Conservation (phyloP, 2,329 filamentous ascomycete species). For the Pochonia chlamydosporia region DNA sequence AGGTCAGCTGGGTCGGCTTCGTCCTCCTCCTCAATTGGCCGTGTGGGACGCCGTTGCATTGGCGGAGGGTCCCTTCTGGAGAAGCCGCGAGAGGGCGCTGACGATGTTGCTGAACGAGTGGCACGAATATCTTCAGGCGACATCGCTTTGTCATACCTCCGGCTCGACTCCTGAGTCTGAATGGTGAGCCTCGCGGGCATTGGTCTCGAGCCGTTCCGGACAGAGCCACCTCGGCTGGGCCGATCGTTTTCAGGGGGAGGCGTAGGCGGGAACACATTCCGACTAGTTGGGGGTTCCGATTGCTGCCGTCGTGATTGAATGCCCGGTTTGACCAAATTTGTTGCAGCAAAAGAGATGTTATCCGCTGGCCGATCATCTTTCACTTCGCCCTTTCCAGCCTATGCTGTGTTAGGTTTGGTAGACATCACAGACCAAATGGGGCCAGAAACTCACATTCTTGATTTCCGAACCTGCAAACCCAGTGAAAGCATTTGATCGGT, state of each 20-base stretch:
- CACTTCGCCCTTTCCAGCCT: slow-evolving; percentile 47
- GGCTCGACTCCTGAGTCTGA: slow-evolving; percentile 46
- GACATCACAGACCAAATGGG: slow-evolving; percentile 4
- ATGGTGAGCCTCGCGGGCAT: slow-evolving; percentile 60
- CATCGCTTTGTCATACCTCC: slow-evolving; percentile 49
- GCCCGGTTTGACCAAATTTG: slow-evolving; percentile 85
- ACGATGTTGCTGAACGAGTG: slow-evolving; percentile 36
- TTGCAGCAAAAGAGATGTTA: slow-evolving; percentile 84
- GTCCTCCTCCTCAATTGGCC: slow-evolving; percentile 43
- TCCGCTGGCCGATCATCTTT: slow-evolving; percentile 78
- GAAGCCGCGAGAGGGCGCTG: slow-evolving; percentile 39
- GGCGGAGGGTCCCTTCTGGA: slow-evolving; percentile 32
- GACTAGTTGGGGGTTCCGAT: slow-evolving; percentile 72
- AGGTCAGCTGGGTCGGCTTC: slow-evolving; percentile 64
- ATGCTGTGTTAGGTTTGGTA: slow-evolving; percentile 11
- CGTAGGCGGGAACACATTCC: slow-evolving; percentile 93
- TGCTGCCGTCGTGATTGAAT: slow-evolving; percentile 76
- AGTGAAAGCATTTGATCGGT: slow-evolving; percentile 73
- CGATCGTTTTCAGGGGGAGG: slow-evolving; percentile 88
- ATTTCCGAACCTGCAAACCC: slow-evolving; percentile 76
- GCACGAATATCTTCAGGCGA: slow-evolving; percentile 35
- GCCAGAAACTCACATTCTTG: slow-evolving; percentile 54
- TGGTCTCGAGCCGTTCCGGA: slow-evolving; percentile 55
- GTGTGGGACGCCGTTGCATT: slow-evolving; percentile 21
- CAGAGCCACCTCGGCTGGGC: slow-evolving; percentile 52